Evolutionary conservation across 768 basidiomycete genomes (phyloP), one percentile per base, ranked within the genome.

Genomic region (Guyanaporus albipodus): DNA sequence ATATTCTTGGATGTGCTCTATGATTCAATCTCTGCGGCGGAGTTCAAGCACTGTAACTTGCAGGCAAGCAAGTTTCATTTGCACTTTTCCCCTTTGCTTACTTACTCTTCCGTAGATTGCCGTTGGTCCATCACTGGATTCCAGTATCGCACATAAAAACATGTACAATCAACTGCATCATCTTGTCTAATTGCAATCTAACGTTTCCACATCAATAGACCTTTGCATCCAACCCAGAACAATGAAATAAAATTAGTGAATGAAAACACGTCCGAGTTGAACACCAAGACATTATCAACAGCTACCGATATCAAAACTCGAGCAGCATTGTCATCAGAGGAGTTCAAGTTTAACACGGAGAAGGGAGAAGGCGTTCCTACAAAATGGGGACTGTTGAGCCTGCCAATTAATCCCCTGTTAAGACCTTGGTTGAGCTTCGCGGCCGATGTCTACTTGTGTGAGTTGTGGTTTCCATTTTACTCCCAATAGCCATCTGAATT

Each of bases 1-100:
- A 88, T 91, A 45, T 60, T 84, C 42, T 71, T 84, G 36, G 89
- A 91, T 48, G 70, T 91, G 21, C 47, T 79, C 12, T 91, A 80
- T 54, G 89, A 91, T 59, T 80, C 87, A 0, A 63, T 84, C n/a
- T 57, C 77, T 2, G 78, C 74, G 45, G 66, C 73, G 23, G 87
- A 89, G 54, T 79, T 89, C 50, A 67, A 62, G 36, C 70, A 74
- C 32, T 70, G 73, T 6, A 68, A 75, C 48, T 55, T 86, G 17
- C 73, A 83, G 69, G 83, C 80, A 49, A 53, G 73, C 49, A 2
- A 14, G 9, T 35, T 29, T 39, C 21, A 9, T 27, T 12, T 6
- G 2, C 21, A 31, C 14, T 6, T 6, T 38, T 23, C 6, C 7
- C 32, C 7, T 23, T 24, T 39, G 23, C 46, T 53, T 26, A 41